Evolutionary conservation across 805 yeast species (phyloP).

Genomic region (Kodamaea leandrae): DNA sequence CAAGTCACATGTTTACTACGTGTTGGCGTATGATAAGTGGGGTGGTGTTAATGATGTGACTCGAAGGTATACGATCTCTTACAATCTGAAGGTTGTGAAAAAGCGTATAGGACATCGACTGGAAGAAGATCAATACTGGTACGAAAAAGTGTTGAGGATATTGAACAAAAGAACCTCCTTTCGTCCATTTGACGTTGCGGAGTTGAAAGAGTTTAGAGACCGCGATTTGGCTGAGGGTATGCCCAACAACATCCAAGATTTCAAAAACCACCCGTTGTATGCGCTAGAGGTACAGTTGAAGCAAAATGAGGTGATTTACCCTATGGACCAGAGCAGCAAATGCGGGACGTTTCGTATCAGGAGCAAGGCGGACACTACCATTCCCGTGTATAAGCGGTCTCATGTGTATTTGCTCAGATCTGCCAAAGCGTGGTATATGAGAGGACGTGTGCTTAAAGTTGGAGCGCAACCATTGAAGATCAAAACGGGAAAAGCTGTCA

Average conservation of each 20-base stretch:
- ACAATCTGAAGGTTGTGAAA: constrained; percentile 71
- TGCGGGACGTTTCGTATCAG: constrained; percentile 66
- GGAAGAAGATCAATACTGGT: constrained; percentile 61
- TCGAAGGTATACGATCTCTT: constrained; percentile 68
- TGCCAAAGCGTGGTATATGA: constrained; percentile 82
- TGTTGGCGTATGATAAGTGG: constrained; percentile 66
- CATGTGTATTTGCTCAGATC: constrained; percentile 65
- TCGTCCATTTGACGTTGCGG: constrained; percentile 46
- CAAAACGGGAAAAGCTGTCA: constrained; percentile 14
- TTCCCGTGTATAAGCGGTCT: constrained; percentile 66
- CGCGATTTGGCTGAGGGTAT: constrained; percentile 76
- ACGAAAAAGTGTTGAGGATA: constrained; percentile 37
- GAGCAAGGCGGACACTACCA: constrained; percentile 32
- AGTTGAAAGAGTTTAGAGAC: constrained; percentile 57
- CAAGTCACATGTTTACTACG: constrained; percentile 66
- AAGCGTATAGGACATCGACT: constrained; percentile 62
- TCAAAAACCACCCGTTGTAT: constrained; percentile 82
- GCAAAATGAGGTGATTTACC: constrained; percentile 68
- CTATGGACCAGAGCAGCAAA: constrained; percentile 49
- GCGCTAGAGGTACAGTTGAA: constrained; percentile 74
- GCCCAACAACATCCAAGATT: constrained; percentile 81
- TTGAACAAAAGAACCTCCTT: constrained; percentile 10
- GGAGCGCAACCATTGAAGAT: constrained; percentile 67
- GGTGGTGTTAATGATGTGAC: constrained; percentile 81
- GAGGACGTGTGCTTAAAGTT: constrained; percentile 69